These are phyloP conservation scores for Termitomyces bulborhizus DNA, from an alignment of 768 basidiomycete genomes.

Conservation along the genomic window DNA sequence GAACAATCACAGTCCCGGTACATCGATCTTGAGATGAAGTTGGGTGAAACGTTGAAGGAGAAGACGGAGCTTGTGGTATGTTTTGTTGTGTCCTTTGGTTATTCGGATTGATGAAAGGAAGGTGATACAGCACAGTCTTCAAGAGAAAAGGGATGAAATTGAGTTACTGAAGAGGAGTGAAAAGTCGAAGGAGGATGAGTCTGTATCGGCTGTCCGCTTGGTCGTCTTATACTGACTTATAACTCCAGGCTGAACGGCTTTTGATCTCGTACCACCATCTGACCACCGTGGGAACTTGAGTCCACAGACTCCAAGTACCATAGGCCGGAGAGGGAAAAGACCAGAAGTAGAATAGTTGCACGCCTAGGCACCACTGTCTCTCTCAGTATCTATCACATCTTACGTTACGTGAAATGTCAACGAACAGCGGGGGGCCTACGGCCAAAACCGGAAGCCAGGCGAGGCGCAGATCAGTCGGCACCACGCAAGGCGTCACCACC, in stretches of 20 bases:
- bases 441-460: no score
- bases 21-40: background rate
- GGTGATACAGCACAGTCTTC: slow-evolving; percentile 26
- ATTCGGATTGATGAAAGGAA: slow-evolving; percentile 18
- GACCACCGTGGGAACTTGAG: no score
- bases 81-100: background rate
- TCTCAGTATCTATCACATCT: no score
- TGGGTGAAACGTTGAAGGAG: background rate
- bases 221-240: background rate
- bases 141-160: background rate
- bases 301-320: no score
- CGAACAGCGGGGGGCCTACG: no score
- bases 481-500: no score
- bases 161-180: background rate
- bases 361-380: no score
- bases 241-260: background rate
- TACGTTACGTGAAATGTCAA: no score
- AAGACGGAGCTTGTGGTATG: background rate
- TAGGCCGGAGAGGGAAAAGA: no score
- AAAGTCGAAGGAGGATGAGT: background rate
- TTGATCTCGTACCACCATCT: no score
- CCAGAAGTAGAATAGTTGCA: no score
- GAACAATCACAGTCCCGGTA: background rate
- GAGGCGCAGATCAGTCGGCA: no score
- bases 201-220: background rate